A percentile compares a stretch with the other conserved stretches of the same genome.
phyloP scores from a whole-genome alignment of 768 basidiomycete genomes.

The Auriscalpium vulgare region DNA sequence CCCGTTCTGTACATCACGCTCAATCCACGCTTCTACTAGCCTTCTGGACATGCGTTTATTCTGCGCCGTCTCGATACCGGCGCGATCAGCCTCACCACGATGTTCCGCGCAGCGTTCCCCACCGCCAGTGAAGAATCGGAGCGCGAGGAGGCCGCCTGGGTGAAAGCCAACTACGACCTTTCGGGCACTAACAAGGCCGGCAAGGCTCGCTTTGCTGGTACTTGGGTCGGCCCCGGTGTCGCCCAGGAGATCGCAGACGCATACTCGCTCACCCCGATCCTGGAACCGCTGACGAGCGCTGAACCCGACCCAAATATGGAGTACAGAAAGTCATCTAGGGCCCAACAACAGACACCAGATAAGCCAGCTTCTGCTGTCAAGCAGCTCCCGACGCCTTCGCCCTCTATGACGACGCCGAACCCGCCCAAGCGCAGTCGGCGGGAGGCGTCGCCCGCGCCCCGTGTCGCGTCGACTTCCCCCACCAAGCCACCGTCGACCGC shows the following conservation, averaged over 20 bases:
- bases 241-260: conserved; percentile 61
- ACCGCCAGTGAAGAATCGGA: conserved; percentile 70
- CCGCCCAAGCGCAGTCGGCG: conserved; percentile 29
- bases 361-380: conserved; percentile 13
- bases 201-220: conserved; percentile 77
- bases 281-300: conserved; percentile 61
- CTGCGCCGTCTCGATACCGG: conserved; percentile 90
- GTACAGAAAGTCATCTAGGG: conserved; percentile 65
- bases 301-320: conserved; percentile 67
- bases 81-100: conserved; percentile 87
- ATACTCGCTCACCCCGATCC: conserved; percentile 56
- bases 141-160: conserved; percentile 74
- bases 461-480: conserved; percentile 13
- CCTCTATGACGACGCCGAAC: conserved; percentile 26
- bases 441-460: conserved; percentile 62
- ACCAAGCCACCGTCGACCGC: conserved; percentile 12
- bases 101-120: conserved; percentile 95
- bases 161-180: conserved; percentile 71
- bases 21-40: conserved; percentile 32
- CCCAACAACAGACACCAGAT: conserved; percentile 23
- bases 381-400: conserved; percentile 26
- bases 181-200: conserved; percentile 56
- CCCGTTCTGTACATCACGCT: conserved; percentile 9
- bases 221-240: conserved; percentile 66
- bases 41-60: conserved; percentile 83